These are phyloP conservation scores for Hericium coralloides DNA, from an alignment of 768 basidiomycete species.

Conservation along the genomic window DNA sequence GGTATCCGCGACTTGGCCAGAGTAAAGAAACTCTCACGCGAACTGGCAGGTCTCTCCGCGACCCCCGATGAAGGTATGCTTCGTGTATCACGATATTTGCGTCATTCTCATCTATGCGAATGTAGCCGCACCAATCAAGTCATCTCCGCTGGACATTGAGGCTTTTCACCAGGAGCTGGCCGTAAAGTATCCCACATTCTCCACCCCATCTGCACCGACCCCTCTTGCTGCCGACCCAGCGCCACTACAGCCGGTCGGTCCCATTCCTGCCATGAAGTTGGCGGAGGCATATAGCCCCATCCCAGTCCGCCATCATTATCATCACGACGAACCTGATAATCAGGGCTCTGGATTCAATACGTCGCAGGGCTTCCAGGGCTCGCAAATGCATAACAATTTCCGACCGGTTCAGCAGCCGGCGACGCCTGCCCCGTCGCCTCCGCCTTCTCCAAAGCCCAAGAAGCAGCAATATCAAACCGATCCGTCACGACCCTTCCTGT, in stretches of 20 bases:
- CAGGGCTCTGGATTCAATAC: conserved; percentile 33
- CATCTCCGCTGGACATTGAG: conserved; percentile 85
- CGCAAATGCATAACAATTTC: conserved; percentile 32
- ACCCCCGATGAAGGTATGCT: conserved; percentile 38
- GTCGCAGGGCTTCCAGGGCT: conserved; percentile 22
- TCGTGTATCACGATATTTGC: background rate
- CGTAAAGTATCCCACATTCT: conserved; percentile 94
- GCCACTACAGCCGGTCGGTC: conserved; percentile 17
- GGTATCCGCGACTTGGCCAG: conserved; percentile 81
- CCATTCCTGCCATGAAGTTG: conserved; percentile 50
- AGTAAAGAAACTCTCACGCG: conserved; percentile 78
- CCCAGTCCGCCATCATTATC: conserved; percentile 90
- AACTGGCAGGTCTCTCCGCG: conserved; percentile 67
- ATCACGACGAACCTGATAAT: conserved; percentile 65
- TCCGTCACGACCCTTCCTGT: conserved; percentile 86
- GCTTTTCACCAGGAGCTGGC: conserved; percentile 84
- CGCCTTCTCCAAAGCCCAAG: conserved; percentile 82
- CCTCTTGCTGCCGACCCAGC: conserved; percentile 28
- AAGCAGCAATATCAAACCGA: conserved; percentile 99
- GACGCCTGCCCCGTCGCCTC: conserved; percentile 88
- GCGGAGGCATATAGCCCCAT: conserved; percentile 91
- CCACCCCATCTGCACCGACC: conserved; percentile 32
- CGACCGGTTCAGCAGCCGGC: conserved; percentile 54
- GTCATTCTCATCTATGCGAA: background rate
- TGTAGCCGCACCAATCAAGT: conserved; percentile 66